Evolutionary conservation across 495 filamentous ascomycete genomes (phyloP).

Genomic region (Lindgomyces ingoldianus): DNA sequence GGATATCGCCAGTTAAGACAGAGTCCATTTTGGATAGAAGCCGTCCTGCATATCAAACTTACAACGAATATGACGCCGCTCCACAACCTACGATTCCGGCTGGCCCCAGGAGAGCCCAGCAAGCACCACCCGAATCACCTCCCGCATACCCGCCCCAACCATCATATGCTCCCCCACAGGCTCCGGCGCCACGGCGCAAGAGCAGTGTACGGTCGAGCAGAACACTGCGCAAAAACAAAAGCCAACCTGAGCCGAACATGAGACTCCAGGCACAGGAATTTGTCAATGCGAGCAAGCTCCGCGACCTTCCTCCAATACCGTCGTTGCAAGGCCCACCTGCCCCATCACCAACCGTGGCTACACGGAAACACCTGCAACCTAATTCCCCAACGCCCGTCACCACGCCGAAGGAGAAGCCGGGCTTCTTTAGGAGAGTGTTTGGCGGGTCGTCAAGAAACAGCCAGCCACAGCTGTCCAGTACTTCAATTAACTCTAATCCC

Average conservation of each 20-base stretch:
- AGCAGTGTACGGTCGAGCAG: constrained; percentile 65
- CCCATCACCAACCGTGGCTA: constrained; percentile 57
- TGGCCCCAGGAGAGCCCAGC: constrained; percentile 62
- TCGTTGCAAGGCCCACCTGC: constrained; percentile 47
- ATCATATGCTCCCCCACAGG: constrained; percentile 37
- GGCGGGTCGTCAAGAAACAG: constrained; percentile 57
- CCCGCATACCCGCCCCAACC: constrained; percentile 32
- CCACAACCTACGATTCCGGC: constrained; percentile 84
- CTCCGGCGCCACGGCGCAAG: constrained; percentile 52
- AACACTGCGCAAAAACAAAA: constrained; percentile 58
- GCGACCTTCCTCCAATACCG: constrained; percentile 32
- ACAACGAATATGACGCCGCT: constrained; percentile 74
- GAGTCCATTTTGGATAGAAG: constrained; percentile 39
- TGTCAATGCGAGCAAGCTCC: constrained; percentile 39
- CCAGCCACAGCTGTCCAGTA: constrained; percentile 23
- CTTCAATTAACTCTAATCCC: constrained; percentile 18
- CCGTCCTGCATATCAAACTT: constrained; percentile 36
- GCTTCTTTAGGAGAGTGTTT: constrained; percentile 93
- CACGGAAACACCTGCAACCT: constrained; percentile 51
- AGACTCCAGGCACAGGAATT: constrained; percentile 45
- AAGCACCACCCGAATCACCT: constrained; percentile 50
- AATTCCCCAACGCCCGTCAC: constrained; percentile 40
- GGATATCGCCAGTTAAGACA: constrained; percentile 17
- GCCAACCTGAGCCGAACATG: constrained; percentile 50
- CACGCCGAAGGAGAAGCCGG: constrained; percentile 66